Conservation (phyloP, 2,329 filamentous ascomycete genomes). For the Chalaropsis thielavioides region DNA sequence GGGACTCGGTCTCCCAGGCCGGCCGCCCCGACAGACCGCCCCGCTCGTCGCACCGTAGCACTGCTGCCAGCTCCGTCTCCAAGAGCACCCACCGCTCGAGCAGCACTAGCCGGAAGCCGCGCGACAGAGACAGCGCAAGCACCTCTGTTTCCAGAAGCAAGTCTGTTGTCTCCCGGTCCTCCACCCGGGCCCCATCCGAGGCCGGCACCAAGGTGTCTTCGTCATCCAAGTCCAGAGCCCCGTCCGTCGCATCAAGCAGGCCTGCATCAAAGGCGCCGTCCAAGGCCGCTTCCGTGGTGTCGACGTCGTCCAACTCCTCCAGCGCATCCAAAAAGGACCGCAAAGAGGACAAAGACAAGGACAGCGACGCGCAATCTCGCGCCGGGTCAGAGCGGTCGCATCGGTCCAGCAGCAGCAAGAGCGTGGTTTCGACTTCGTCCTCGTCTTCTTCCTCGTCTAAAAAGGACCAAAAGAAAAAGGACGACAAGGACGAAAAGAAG, state of each 20-base stretch:
- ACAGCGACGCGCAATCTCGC: slow-evolving; percentile 21
- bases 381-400: background rate
- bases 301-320: slow-evolving; percentile 21
- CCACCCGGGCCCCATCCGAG: background rate
- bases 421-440: background rate
- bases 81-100: slow-evolving; percentile 15
- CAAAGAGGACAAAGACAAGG: slow-evolving; percentile 26
- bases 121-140: slow-evolving; percentile 18
- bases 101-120: slow-evolving; percentile 21
- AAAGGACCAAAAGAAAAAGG: slow-evolving; percentile 19
- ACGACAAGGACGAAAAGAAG: slow-evolving; percentile 27
- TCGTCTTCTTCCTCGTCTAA: background rate
- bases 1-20: slow-evolving; percentile 18
- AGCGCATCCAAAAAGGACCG: slow-evolving; percentile 22
- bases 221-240: background rate
- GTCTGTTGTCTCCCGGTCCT: background rate
- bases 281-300: slow-evolving; percentile 11
- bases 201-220: slow-evolving; percentile 3
- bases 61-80: slow-evolving; percentile 10
- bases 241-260: background rate
- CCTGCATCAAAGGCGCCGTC: slow-evolving; percentile 5
- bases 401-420: slow-evolving; percentile 20
- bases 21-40: slow-evolving; percentile 20
- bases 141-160: slow-evolving; percentile 15
- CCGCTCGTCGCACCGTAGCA: slow-evolving; percentile 17